Evolutionary conservation across 495 filamentous ascomycete species (phyloP).

Genomic region (Astrocystis sublimbata): DNA sequence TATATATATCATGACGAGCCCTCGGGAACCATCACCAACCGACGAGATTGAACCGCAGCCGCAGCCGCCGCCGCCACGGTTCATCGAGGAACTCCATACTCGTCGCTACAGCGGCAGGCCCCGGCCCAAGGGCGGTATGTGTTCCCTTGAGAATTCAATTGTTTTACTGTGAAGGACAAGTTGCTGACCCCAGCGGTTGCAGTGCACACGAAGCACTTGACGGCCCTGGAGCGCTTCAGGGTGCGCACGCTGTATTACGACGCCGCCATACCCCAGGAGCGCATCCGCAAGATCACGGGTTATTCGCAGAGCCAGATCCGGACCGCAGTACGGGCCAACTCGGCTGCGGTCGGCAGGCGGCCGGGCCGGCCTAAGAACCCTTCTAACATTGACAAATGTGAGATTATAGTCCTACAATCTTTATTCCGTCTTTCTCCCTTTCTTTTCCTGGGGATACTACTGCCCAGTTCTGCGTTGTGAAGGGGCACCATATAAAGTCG

Average conservation of each 20-base stretch:
- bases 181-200: no score
- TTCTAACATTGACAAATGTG: conserved; percentile 2
- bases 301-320: conserved; percentile 32
- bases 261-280: conserved; percentile 25
- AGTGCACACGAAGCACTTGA: conserved; percentile 32
- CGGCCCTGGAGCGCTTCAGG: conserved; percentile 29
- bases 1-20: not conserved
- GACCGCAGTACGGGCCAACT: conserved; percentile 28
- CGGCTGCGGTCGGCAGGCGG: conserved; percentile 23
- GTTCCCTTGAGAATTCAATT: no score
- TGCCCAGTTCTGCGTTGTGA: no score
- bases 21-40: not conserved
- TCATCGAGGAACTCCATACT: not conserved
- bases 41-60: conserved; percentile 2
- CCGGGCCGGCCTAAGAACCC: conserved; percentile 27
- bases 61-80: conserved; percentile 8
- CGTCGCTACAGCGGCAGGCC: not conserved
- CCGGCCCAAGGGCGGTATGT: conserved; percentile 27
- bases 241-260: conserved; percentile 34
- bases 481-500: no score
- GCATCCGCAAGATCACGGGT: conserved; percentile 30
- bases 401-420: conserved; percentile 1
- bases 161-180: no score
- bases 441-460: not conserved
- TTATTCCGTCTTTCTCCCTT: not conserved